Evolutionary conservation across 352 stramenopile genomes (phyloP).

Genomic region (Globisporangium ultimum): DNA sequence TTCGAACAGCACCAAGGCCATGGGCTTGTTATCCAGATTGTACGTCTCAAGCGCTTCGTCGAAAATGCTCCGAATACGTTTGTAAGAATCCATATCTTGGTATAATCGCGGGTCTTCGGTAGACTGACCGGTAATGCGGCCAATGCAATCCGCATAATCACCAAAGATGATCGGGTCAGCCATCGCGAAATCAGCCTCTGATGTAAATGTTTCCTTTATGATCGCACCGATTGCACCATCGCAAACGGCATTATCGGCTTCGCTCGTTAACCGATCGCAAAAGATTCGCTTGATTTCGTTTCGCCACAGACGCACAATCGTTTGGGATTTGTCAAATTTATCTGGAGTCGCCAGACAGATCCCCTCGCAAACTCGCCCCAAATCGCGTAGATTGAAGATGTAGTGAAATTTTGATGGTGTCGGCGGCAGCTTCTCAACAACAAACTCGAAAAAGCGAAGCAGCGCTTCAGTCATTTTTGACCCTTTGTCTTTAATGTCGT

Average conservation of each 20-base stretch:
- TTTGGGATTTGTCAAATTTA: conserved; percentile 61
- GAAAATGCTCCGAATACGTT: conserved; percentile 89
- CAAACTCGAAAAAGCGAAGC: conserved; percentile 89
- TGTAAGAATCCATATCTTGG: conserved; percentile 92
- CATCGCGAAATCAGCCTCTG: conserved; percentile 63
- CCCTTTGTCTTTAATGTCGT: conserved; percentile 73
- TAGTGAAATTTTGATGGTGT: conserved; percentile 96
- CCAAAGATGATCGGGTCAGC: conserved; percentile 89
- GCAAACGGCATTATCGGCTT: conserved; percentile 83
- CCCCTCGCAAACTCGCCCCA: conserved; percentile 93
- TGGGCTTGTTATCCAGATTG: conserved; percentile 94
- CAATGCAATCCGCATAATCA: conserved; percentile 89
- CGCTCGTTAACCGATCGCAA: conserved; percentile 89
- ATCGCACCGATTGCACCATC: conserved; percentile 73
- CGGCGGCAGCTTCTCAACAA: conserved; percentile 88
- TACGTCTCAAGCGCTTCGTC: conserved; percentile 93
- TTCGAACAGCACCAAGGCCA: conserved; percentile 95
- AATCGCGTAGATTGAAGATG: conserved; percentile 96
- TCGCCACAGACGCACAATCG: conserved; percentile 89
- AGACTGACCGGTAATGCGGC: conserved; percentile 53
- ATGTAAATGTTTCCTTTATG: conserved; percentile 65
- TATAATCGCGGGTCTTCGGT: conserved; percentile 90
- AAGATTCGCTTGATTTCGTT: conserved; percentile 94
- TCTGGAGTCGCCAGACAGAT: conserved; percentile 93
- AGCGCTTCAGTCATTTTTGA: conserved; percentile 84